Base-by-base conservation (phyloP, 2,329 filamentous ascomycete genomes). In the Fusarium sororula region DNA sequence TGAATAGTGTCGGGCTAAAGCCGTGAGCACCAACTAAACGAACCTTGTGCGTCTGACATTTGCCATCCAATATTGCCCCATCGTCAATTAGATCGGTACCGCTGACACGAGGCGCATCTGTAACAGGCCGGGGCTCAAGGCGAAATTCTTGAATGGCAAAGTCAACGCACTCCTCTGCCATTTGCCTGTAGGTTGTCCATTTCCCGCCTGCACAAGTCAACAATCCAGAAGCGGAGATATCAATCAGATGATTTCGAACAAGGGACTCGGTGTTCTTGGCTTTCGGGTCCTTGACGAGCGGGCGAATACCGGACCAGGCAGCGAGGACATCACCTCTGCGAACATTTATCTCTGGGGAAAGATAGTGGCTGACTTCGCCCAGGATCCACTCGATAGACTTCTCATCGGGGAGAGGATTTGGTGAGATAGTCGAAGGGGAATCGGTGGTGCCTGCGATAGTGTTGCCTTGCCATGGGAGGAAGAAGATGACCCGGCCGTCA, bases 131-230 rank as follows among this genome's bases (percentile, higher is more conserved):
- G 7, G 92, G 84, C 60, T 87, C 81, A 41, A 96, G 87, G 14
- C 85, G 84, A 82, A 94, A 96, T 67, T 89, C 86, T 59, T 88
- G 86, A 81, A 96, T 88, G 15, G 94, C 93, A 78, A 93, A 91
- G 78, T 97, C 94, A 48, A 97, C 94, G 50, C 93, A 93, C 81
- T 97, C 94, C 83, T 97, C 94, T 28, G 94, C 93, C 94, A 97
- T 97, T 82, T 97, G 93, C 64, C 94, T 92, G 84, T 97, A 97
- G 3, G 94, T 97, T 6, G 94, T 97, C 94, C 94, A 97, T 84
- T 97, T 97, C 54, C 94, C 94, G 76, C 94, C 94, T 35, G 94
- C 94, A 79, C 94, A 95, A 39, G 94, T 97, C 74, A 97, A 84
- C 26, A 97, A 88, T 17, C 94, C 94, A 12, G 93, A 94, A 5